Percentiles rank a stretch among this genome's conserved stretches.
Conservation (phyloP, 768 basidiomycete species). For the Rhodotorula sphaerocarpa region DNA sequence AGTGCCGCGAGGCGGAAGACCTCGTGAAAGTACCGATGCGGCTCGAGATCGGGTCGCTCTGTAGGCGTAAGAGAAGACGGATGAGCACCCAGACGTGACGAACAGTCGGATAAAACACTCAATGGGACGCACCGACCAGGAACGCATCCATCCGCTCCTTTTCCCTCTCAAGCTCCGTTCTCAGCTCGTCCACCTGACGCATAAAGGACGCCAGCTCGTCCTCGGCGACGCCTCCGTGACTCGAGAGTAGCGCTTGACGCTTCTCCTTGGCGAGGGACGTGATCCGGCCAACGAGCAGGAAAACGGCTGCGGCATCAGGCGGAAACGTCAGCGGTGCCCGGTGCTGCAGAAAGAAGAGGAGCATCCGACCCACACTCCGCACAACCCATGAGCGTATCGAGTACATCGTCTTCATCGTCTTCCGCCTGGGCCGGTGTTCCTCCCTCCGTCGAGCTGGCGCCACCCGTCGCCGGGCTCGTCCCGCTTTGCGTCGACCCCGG, state of each 20-base stretch:
- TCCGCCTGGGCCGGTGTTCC: background rate
- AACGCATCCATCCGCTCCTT: slow-evolving; percentile 10
- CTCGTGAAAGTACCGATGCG: slow-evolving; percentile 24
- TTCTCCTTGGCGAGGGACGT: slow-evolving; percentile 20
- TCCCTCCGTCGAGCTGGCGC: background rate
- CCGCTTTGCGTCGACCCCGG: no score
- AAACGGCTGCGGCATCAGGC: slow-evolving; percentile 6
- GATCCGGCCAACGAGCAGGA: slow-evolving; percentile 13
- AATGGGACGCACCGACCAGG: slow-evolving; percentile 11
- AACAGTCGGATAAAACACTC: no score
- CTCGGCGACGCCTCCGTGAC: slow-evolving; percentile 2
- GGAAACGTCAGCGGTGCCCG: no score
- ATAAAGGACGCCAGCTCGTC: slow-evolving; percentile 6
- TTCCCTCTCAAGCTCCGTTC: slow-evolving; percentile 7
- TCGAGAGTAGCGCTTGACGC: background rate
- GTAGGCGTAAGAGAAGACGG: background rate
- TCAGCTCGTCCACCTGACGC: slow-evolving; percentile 10
- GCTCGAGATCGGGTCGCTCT: slow-evolving; percentile 19
- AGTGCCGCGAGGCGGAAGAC: slow-evolving; percentile 17
- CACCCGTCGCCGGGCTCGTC: background rate
- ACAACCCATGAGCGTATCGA: slow-evolving; percentile 23
- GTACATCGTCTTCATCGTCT: slow-evolving; percentile 11
- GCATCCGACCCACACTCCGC: slow-evolving; percentile 5
- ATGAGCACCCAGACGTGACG: background rate
- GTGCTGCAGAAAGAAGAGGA: background rate